phyloP scores from a whole-genome alignment of 805 yeast species.

The Teunomyces kruisii region DNA sequence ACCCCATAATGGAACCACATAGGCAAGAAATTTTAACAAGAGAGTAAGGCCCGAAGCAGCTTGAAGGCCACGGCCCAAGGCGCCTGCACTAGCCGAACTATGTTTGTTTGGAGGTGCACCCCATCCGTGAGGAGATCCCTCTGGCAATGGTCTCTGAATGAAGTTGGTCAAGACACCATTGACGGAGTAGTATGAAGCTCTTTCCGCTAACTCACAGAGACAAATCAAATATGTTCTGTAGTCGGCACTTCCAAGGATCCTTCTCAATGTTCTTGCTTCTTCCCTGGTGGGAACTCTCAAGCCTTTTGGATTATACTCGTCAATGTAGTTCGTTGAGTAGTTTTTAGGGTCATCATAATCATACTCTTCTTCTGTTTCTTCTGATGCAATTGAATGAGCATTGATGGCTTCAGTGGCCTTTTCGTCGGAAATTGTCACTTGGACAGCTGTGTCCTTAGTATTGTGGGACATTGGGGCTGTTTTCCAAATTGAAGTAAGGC shows the following conservation, averaged over 20 bases:
- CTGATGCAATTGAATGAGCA: too few relatives aligned
- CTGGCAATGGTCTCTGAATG: conserved; percentile 39
- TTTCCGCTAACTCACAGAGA: conserved; percentile 49
- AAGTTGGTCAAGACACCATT: conserved; percentile 45
- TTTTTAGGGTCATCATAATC: too few relatives aligned
- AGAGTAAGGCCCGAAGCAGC: conserved; percentile 47
- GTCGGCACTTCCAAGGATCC: conserved; percentile 16
- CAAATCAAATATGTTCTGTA: conserved; percentile 50
- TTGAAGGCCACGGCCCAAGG: conserved; percentile 45
- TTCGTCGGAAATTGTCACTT: too few relatives aligned
- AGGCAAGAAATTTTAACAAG: conserved; percentile 47
- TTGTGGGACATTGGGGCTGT: too few relatives aligned
- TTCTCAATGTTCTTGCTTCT: too few relatives aligned
- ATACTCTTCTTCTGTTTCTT: too few relatives aligned
- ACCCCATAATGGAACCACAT: conserved; percentile 51
- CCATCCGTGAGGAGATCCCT: conserved; percentile 47
- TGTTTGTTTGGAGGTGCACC: conserved; percentile 29
- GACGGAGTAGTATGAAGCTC: conserved; percentile 54
- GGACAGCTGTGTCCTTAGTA: too few relatives aligned
- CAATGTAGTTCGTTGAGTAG: conserved; percentile 15
- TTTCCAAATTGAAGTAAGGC: too few relatives aligned
- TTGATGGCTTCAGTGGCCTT: too few relatives aligned
- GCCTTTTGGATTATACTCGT: conserved; percentile 29
- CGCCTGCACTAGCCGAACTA: conserved; percentile 46
- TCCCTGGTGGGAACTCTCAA: too few relatives aligned